These are phyloP conservation scores for Aphanoascus verrucosus DNA, from an alignment of 2,329 filamentous ascomycete genomes.

Conservation along the genomic window DNA sequence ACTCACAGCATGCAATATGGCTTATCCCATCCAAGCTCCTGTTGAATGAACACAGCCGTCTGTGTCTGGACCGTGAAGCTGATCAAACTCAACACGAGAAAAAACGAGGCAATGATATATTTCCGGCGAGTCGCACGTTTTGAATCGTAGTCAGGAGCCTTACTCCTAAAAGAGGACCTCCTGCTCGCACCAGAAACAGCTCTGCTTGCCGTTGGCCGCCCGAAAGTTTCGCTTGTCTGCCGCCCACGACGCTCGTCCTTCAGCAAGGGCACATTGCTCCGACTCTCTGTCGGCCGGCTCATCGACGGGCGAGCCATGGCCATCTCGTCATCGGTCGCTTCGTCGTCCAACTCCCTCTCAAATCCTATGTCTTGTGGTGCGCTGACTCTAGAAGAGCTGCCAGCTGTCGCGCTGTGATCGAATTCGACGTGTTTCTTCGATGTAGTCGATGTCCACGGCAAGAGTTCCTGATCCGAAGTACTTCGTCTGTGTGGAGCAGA, in stretches of 20 bases:
- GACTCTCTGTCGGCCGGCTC: conserved; percentile 40
- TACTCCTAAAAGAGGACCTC: conserved; percentile 62
- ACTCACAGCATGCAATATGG: conserved; percentile 95
- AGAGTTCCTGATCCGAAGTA: not conserved
- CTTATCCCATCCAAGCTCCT: conserved; percentile 87
- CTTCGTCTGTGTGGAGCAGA: not conserved
- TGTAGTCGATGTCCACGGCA: not conserved
- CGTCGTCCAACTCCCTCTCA: conserved; percentile 24
- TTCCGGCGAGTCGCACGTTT: conserved; percentile 61
- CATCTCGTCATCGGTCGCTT: conserved; percentile 37
- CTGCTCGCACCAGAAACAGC: conserved; percentile 37
- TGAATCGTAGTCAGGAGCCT: conserved; percentile 58
- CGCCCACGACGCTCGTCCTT: conserved; percentile 36
- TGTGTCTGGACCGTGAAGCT: conserved; percentile 93
- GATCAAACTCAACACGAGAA: conserved; percentile 70
- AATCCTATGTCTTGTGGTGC: not conserved
- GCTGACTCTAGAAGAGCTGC: not conserved
- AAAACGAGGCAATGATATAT: conserved; percentile 78
- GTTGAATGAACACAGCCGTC: conserved; percentile 88
- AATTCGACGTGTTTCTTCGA: conserved; percentile 7
- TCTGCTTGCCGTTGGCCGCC: conserved; percentile 27
- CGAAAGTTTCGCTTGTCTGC: conserved; percentile 24
- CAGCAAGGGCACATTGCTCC: conserved; percentile 46
- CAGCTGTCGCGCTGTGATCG: not conserved
- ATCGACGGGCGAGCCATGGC: conserved; percentile 38